Conservation (phyloP, 331 rosid species). For the Rhamnella rubrinervis region DNA sequence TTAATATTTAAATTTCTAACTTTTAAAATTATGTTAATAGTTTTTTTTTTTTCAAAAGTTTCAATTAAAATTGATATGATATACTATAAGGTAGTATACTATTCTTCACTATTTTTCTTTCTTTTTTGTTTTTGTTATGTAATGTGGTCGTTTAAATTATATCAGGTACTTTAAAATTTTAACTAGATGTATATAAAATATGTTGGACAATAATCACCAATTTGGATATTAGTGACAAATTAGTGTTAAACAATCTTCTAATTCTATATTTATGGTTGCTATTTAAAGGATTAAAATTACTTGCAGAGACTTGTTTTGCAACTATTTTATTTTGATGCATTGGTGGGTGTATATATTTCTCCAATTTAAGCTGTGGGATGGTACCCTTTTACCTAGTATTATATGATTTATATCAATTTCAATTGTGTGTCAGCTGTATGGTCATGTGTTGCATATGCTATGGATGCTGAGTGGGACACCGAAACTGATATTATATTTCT, state of each 20-base stretch:
- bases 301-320: too few relatives aligned
- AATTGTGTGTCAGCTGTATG: conserved; percentile 52
- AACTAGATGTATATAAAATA: too few relatives aligned
- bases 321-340: neutral
- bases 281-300: too few relatives aligned
- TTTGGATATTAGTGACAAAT: neutral
- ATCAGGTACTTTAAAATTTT: too few relatives aligned
- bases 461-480: conserved; percentile 58
- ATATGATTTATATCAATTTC: conserved; percentile 9
- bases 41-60: too few relatives aligned
- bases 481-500: conserved; percentile 16
- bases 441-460: conserved; percentile 47
- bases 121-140: too few relatives aligned
- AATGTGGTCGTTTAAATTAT: too few relatives aligned
- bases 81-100: too few relatives aligned
- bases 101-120: too few relatives aligned
- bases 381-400: neutral
- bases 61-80: too few relatives aligned
- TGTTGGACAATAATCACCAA: neutral
- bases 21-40: too few relatives aligned
- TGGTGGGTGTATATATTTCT: neutral
- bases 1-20: too few relatives aligned
- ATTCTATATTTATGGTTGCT: neutral
- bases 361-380: neutral
- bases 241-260: neutral